Evolutionary conservation across 345 rosid species (phyloP).

Genomic region (Limnanthes douglasii): DNA sequence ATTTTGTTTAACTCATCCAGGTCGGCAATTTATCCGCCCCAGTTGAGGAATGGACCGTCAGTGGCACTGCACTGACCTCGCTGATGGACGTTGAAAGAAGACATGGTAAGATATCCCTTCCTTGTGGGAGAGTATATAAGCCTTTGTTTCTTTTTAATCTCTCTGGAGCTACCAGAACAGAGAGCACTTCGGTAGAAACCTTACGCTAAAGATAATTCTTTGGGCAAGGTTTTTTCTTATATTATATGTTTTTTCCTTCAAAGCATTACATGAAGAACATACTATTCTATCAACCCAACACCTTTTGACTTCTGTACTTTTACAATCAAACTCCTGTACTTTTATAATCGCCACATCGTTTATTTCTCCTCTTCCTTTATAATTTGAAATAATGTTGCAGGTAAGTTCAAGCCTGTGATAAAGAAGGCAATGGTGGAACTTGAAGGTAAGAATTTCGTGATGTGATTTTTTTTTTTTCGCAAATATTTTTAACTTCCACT

Average conservation of each 20-base stretch:
- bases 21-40: constrained; percentile 85
- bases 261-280: too few relatives aligned
- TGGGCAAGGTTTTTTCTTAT: neutral
- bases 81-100: constrained; percentile 99
- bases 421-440: constrained; percentile 99
- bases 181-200: neutral
- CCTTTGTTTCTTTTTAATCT: too few relatives aligned
- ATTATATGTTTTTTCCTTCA: neutral
- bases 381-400: constrained; percentile 17
- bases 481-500: neutral
- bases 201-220: neutral
- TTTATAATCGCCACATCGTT: too few relatives aligned
- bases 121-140: too few relatives aligned
- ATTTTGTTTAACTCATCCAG: constrained; percentile 20
- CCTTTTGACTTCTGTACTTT: too few relatives aligned
- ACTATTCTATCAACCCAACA: too few relatives aligned
- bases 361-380: neutral
- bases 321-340: too few relatives aligned
- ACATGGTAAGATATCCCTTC: constrained; percentile 41
- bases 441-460: constrained; percentile 34
- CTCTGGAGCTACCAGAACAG: too few relatives aligned
- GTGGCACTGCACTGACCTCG: constrained; percentile 86
- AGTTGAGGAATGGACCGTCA: constrained; percentile 81
- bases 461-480: neutral
- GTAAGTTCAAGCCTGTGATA: constrained; percentile 92